A percentile compares a stretch with the other conserved stretches of the same genome.
Conservation (phyloP, 371 early-diverging fungal species). For the Mortierella sp. region DNA sequence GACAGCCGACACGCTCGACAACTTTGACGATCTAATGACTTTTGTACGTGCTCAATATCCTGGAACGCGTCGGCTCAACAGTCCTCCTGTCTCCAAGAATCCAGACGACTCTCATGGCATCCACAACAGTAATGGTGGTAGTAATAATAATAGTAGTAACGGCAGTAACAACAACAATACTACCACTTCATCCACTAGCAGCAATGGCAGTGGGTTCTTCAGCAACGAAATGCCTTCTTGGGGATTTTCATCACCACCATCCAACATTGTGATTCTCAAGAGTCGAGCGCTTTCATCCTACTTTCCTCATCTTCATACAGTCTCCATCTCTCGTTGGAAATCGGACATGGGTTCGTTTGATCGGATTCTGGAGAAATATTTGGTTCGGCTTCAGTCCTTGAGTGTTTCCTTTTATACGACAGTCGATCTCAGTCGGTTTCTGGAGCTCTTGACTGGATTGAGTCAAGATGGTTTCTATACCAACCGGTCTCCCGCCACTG, state of each 20-base stretch:
- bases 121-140: background rate
- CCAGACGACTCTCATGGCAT: background rate
- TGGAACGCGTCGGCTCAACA: too few relatives aligned
- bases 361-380: background rate
- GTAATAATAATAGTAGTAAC: background rate
- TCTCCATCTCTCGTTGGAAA: slow-evolving; percentile 32
- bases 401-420: slow-evolving; percentile 34
- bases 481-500: background rate
- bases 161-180: background rate
- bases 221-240: too few relatives aligned
- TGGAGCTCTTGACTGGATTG: slow-evolving; percentile 3
- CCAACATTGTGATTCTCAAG: too few relatives aligned
- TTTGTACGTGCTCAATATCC: too few relatives aligned
- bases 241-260: too few relatives aligned
- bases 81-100: slow-evolving; percentile 3
- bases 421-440: slow-evolving; percentile 27
- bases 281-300: background rate
- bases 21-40: slow-evolving; percentile 16
- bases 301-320: slow-evolving; percentile 30
- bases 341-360: slow-evolving; percentile 19
- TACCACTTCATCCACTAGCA: too few relatives aligned
- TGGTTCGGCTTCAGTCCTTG: slow-evolving; percentile 17
- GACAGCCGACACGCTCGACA: slow-evolving; percentile 36
- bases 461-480: too few relatives aligned
- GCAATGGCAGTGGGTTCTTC: too few relatives aligned